Base-by-base conservation (phyloP, 345 rosid species). In the Rhizophora apiculata region DNA sequence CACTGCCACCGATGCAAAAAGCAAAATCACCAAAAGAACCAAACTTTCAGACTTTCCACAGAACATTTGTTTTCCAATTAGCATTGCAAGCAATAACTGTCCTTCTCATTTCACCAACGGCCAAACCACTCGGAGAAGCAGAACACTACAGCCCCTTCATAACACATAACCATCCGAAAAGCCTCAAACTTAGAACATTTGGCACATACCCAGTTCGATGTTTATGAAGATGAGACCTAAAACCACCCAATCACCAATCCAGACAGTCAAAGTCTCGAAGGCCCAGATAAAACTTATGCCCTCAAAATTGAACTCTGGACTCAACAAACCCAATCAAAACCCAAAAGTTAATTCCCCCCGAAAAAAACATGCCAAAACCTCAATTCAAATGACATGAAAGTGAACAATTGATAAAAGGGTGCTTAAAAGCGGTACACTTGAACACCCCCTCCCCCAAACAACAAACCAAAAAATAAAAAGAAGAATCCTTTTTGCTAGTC, bases 81-180 rank as follows among this genome's bases (percentile, higher is more conserved):
- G 54, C 70, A 76, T 68, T 67, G 61, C 61, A 63, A 26, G 51
- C 82, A 49, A 8, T 16, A 2, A 59, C 68, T 63, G 27, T 63
- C 64, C 80, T 79, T 77, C 63, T 80, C 84, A 86, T 27, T 56
- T 79, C 80, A 76, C 78, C 71, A 67, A 58, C 67, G 11, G 68
- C 69, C 71, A 72, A 75, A 78, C 76, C 70, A 30, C 72, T 31
- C 27, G 52, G 36, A 71, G 76, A 59, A 68, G 46, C 59, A 65
- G 66, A 79, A 68, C 79, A 76, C 19, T 43, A 69, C 46, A 61
- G 20, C 7, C 52, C 56, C 67, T 10, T 68, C 63, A 64, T 27
- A 34, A 61, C 10, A 15, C 27, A 54, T 63, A 71, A 36, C 69
- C 48, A 59, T 18, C 21, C 43, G 39, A 36, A 51, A 64, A 63